phyloP scores from a whole-genome alignment of 1,284 basidiomycete genomes.

The Prillingera fragicola region DNA sequence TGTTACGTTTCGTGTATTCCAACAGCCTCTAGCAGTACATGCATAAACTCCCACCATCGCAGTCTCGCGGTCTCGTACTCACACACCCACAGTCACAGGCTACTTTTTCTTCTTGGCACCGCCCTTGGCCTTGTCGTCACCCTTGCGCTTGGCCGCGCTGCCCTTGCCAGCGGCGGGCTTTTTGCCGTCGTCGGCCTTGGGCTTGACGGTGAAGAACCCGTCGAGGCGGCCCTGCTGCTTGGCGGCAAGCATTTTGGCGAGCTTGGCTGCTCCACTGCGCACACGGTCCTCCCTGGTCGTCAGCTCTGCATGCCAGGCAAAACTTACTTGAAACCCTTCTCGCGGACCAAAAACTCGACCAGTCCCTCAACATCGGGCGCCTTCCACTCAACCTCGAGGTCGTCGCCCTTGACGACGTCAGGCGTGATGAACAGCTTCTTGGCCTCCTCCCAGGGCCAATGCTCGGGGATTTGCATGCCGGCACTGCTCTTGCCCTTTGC shows the following conservation, averaged over 20 bases:
- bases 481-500: slow-evolving; percentile 54
- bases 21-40: too few relatives aligned
- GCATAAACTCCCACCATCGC: too few relatives aligned
- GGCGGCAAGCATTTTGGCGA: slow-evolving; percentile 75
- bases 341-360: slow-evolving; percentile 85
- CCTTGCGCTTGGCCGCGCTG: slow-evolving; percentile 57
- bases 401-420: slow-evolving; percentile 76
- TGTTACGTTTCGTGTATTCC: too few relatives aligned
- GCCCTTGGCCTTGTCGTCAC: slow-evolving; percentile 30
- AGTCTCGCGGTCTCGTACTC: too few relatives aligned
- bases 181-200: slow-evolving; percentile 47
- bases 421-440: slow-evolving; percentile 84
- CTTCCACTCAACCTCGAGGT: slow-evolving; percentile 96
- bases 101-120: slow-evolving; percentile 39
- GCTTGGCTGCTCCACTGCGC: slow-evolving; percentile 87
- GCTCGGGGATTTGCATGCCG: slow-evolving; percentile 75
- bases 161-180: slow-evolving; percentile 15
- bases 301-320: background rate
- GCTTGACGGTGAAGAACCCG: slow-evolving; percentile 80
- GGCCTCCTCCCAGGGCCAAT: slow-evolving; percentile 95
- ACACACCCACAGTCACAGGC: too few relatives aligned
- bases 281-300: slow-evolving; percentile 85
- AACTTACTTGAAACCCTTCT: slow-evolving; percentile 93
- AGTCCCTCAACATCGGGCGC: slow-evolving; percentile 88
- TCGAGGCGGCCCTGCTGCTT: slow-evolving; percentile 97